Base-by-base conservation (phyloP, 2,329 filamentous ascomycete genomes). In the Hymenoscyphus linearis region DNA sequence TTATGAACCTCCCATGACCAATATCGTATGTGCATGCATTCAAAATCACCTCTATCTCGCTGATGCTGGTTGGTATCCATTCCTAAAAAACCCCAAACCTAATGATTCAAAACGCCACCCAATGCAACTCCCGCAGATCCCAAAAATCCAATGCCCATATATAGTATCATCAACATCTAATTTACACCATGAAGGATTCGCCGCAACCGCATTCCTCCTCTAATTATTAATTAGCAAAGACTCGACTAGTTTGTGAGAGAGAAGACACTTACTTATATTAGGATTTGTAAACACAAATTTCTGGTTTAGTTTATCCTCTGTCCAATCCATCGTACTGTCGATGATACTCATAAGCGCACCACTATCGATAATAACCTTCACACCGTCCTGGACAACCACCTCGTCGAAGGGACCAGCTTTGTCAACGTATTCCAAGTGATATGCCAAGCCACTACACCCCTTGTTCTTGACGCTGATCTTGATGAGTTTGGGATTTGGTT, bases 261-360 rank as follows among this genome's bases (percentile, higher is more conserved):
- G 34, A 25, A 47, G 55, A 55, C 14, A 87, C 93, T 85, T 79
- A 96, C 93, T 99, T 74, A 98, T 98, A 72, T 99, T 99, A 2
- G 95, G 95, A 74, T 99, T 99, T 74, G 85, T 88, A 78, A 99
- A 99, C 57, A 96, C 87, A 75, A 99, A 99, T 66, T 90, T 83
- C 76, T 93, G 85, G 74, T 89, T 96, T 66, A 99, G 78, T 79
- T 96, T 96, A 70, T 98, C 95, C 77, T 98, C 93, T 12, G 93
- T 82, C 93, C 93, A 99, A 73, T 99, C 95, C 95, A 99, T 99
- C 78, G 98, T 93, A 72, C 90, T 96, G 4, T 95, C 95, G 70
- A 99, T 97, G 59, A 99, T 98, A 76, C 93, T 98, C 74, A 99
- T 93, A 56, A 99, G 79, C 50, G 95, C 95, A 79, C 97, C 98